Base-by-base conservation (phyloP, 345 rosid species). In the Brassica carinata region DNA sequence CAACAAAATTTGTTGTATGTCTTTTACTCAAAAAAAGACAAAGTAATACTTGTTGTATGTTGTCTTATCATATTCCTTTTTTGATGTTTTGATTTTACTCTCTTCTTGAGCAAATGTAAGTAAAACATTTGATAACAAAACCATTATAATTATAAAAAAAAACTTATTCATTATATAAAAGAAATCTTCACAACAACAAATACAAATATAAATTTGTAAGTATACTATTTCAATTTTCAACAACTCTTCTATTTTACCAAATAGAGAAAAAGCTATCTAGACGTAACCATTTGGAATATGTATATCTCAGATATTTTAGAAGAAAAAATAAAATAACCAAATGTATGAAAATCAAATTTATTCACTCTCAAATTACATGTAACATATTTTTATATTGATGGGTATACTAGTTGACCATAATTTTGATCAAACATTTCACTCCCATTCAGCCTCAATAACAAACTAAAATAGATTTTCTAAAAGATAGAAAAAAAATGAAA, bases 51-150 rank as follows among this genome's bases (percentile, higher is more conserved):
- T 61, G 34, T 7, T 17, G 10, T 17, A 17, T 57, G 62, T 57
- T 57, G 19, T 17, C 13, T 43, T 69, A 5, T 67, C 26, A 7
- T 27, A 18, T 18, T 18, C 26, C 26, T 0, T 61, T 51, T 17
- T 38, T 61, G 6, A 45, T 70, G 53, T 17, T 63, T 9, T 14
- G 61, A 65, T 17, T 55, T 58, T 40, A 8, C 10, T 72, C 10
- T 72, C 45, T 65, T 78, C 14, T 11, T 79, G 5, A 58, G 18
- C 15, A 55, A 65, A 53, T 78, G 76, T 64, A 79, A 79, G 43
- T 55, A 65, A 55, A 64, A 69, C n/a, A 10, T 63, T 7, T 57
- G 5, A 15, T 66, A 17, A 17, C 69, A 66, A 66, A 66, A 66
- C 34, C 14, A 34, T 40, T 40, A 40, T 40, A 9, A 40, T 40